phyloP scores from a whole-genome alignment of 164 flowering plant species.

The Annona cherimola region DNA sequence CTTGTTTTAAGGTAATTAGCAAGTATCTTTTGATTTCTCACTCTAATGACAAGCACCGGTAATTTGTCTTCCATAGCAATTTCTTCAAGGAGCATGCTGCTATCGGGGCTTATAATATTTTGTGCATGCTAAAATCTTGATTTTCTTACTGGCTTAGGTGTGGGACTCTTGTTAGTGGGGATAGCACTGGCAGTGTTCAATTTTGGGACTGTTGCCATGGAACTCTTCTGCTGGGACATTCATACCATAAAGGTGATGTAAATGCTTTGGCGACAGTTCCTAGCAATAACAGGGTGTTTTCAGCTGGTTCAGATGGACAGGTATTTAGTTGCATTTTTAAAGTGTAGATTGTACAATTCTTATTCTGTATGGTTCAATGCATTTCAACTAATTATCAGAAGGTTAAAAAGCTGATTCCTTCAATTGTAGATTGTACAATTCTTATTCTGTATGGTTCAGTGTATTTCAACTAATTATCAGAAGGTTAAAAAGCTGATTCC shows the following conservation, averaged over 20 bases:
- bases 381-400: not conserved
- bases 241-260: conserved; percentile 87
- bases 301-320: conserved; percentile 99
- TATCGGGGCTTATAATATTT: not conserved
- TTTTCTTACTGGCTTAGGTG: conserved; percentile 43
- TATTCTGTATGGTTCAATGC: not conserved
- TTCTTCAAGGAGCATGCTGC: not conserved
- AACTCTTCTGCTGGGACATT: conserved; percentile 75
- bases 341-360: not conserved
- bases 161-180: conserved; percentile 90
- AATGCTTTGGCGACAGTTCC: conserved; percentile 83
- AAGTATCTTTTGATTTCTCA: too few species aligned
- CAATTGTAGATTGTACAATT: not conserved
- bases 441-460: not conserved
- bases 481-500: not conserved
- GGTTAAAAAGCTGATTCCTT: not conserved
- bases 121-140: conserved; percentile 1
- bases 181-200: conserved; percentile 85
- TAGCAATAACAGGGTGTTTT: conserved; percentile 70
- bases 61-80: not conserved
- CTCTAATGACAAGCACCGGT: too few species aligned
- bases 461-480: not conserved
- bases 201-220: conserved; percentile 88
- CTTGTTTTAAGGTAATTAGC: conserved; percentile 64
- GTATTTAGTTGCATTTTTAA: conserved; percentile 26